A percentile compares a stretch with the other conserved stretches of the same genome.
These are phyloP conservation scores for Aciculosporium take DNA, from an alignment of 2,329 filamentous ascomycete genomes.

Conservation along the genomic window DNA sequence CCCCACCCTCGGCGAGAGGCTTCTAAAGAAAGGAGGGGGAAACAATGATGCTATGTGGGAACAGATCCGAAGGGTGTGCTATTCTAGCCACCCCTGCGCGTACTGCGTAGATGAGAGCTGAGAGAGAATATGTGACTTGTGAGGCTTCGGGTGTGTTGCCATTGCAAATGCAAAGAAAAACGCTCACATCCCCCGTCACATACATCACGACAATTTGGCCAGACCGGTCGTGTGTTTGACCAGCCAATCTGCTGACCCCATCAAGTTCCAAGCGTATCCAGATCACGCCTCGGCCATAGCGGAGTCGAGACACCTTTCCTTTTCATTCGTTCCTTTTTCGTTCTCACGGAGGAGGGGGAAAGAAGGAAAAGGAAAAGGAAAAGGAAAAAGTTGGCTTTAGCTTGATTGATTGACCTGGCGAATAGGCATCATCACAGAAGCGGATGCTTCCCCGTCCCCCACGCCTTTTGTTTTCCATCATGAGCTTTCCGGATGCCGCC, in stretches of 20 bases:
- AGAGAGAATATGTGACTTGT: neutral
- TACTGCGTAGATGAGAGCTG: too few species aligned
- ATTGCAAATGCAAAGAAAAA: neutral
- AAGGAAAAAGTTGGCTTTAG: neutral
- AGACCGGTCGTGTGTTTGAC: neutral
- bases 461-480: conserved; percentile 6
- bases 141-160: too few species aligned
- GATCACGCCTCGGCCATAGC: neutral
- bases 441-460: neutral
- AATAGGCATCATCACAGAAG: neutral
- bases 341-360: too few species aligned
- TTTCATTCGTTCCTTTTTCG: neutral
- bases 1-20: too few species aligned
- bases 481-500: conserved; percentile 9
- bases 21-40: neutral
- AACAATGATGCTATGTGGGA: too few species aligned
- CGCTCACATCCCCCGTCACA: neutral
- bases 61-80: too few species aligned
- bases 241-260: conserved; percentile 2
- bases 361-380: neutral
- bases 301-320: neutral
- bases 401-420: neutral
- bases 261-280: neutral
- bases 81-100: too few species aligned
- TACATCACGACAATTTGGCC: neutral